phyloP scores from a whole-genome alignment of 2,329 filamentous ascomycete species.

The Fusarium subglutinans region DNA sequence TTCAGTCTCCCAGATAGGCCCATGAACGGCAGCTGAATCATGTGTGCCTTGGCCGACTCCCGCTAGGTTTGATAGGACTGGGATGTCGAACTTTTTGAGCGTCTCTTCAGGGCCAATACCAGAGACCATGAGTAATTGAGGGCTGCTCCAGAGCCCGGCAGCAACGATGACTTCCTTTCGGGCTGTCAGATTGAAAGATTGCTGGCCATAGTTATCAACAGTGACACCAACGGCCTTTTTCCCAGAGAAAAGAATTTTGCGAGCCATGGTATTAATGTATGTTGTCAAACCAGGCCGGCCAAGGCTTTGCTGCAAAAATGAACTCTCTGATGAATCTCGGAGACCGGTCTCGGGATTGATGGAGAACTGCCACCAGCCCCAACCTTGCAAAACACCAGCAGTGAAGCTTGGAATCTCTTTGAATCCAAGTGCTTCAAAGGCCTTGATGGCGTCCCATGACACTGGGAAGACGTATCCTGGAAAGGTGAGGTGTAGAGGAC shows the following conservation, averaged over 20 bases:
- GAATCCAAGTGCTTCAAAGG: slow-evolving; percentile 3
- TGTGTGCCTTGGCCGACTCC: background rate
- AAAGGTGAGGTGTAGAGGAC: background rate
- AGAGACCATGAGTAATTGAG: background rate
- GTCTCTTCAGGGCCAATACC: background rate
- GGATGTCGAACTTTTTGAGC: background rate
- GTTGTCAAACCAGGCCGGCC: background rate
- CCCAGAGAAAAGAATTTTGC: background rate
- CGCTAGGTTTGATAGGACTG: background rate
- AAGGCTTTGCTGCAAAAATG: background rate
- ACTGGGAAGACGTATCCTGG: background rate
- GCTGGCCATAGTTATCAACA: background rate
- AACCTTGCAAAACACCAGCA: slow-evolving; percentile 1
- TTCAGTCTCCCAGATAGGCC: background rate
- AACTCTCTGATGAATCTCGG: slow-evolving; percentile 3
- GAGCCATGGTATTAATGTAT: background rate
- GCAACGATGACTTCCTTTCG: background rate
- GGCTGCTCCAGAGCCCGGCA: background rate
- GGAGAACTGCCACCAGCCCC: slow-evolving; percentile 15
- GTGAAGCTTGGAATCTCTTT: slow-evolving; percentile 6
- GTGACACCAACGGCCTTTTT: background rate
- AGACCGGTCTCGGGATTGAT: slow-evolving; percentile 9
- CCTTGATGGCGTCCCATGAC: background rate
- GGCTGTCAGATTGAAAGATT: background rate
- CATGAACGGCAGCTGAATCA: background rate